Evolutionary conservation across 2,329 filamentous ascomycete species (phyloP), one percentile per base, ranked within the genome.

Genomic region (Ophiostoma populinum): DNA sequence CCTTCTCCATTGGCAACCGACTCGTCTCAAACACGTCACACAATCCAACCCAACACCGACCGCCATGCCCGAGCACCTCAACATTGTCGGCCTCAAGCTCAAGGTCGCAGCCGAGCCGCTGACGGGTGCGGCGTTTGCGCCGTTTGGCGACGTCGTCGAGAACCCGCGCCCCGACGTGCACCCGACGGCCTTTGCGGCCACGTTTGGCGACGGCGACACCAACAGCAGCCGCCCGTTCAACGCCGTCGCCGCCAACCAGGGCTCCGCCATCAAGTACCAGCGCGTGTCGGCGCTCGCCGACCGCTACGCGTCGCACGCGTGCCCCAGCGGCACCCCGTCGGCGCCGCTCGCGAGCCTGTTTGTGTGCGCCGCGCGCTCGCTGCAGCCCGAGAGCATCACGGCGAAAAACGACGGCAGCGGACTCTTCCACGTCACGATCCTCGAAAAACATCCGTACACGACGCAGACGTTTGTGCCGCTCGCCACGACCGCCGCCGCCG

Each of bases 401-500:
- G 21, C 30, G 8, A 21, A 21, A 12, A 22, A 13, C 17, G 13
- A 19, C 10, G 35, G 22, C 17, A 30, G 46, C 37, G 43, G 40
- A 47, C 2, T 67, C 4, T 80, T 93, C 51, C 61, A 68, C 30
- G 66, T 94, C 36, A 56, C 58, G 15, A 70, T 93, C 38, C 69
- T 95, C 20, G 90, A 98, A 55, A 67, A 90, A 25, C 90, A 98
- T 55, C 87, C 90, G 0, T 95, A 75, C 56, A 95, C 90, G 2
- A 81, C 81, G 2, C 90, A 98, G 59, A 93, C 85, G 0, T 95
- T 98, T 55, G 67, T 81, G 28, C 90, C 90, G 0, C 60, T 94
- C 34, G 69, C 56, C 9, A 56, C 58, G n/a, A 49, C 51, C 31
- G 46, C 54, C 9, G 68, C 56, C 12, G 29, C 32, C 8, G 36